These are phyloP conservation scores for Trichoderma asperellum DNA, from an alignment of 2,329 filamentous ascomycete species.

Conservation along the genomic window DNA sequence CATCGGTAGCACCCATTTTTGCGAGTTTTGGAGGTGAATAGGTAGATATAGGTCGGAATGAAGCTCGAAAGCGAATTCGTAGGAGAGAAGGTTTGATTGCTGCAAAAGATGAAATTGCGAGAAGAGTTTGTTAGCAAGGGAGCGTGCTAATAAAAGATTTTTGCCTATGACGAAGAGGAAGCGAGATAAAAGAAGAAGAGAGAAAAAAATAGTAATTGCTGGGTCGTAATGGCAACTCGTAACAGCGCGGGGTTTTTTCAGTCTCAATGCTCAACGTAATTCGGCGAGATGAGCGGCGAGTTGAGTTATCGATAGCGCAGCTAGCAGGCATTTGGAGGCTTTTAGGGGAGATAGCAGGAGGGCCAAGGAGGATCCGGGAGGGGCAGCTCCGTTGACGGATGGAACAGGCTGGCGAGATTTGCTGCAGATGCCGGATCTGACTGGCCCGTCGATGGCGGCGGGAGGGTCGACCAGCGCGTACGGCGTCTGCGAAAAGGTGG, in stretches of 20 bases:
- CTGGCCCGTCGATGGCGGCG: conserved; percentile 16
- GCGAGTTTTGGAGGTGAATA: conserved; percentile 32
- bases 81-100: background rate
- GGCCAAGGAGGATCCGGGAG: conserved; percentile 8
- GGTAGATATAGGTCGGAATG: background rate
- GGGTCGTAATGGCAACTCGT: conserved; percentile 27
- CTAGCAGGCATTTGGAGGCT: background rate
- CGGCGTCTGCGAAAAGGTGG: conserved; percentile 2
- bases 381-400: conserved; percentile 29
- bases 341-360: conserved; percentile 6
- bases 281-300: conserved; percentile 1
- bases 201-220: conserved; percentile 21
- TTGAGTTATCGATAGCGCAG: conserved; percentile 25
- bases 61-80: conserved; percentile 7
- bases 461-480: conserved; percentile 7
- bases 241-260: conserved; percentile 28
- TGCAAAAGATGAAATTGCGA: background rate
- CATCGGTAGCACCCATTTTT: conserved; percentile 47
- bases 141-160: conserved; percentile 1
- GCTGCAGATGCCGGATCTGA: conserved; percentile 9
- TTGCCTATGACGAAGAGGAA: background rate
- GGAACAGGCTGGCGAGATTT: conserved; percentile 24
- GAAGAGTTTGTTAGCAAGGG: conserved; percentile 9
- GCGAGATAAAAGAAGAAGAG: conserved; percentile 19
- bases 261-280: conserved; percentile 9